phyloP scores from a whole-genome alignment of 345 rosid genomes.

The Excoecaria agallocha region DNA sequence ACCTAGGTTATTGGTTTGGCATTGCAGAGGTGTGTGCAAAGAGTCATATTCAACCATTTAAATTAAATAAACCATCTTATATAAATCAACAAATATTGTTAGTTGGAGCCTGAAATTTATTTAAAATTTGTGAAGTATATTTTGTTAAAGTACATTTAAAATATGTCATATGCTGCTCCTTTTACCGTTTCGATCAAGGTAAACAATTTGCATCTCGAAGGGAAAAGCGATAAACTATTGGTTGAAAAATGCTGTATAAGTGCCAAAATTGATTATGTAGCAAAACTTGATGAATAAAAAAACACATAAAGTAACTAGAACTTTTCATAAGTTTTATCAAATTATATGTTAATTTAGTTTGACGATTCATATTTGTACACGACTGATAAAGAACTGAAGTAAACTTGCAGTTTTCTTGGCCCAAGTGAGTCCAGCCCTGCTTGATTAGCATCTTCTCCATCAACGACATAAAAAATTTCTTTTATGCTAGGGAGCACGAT shows the following conservation, averaged over 20 bases:
- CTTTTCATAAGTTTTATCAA: not conserved
- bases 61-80: not conserved
- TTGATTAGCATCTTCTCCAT: too few relatives aligned
- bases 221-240: not conserved
- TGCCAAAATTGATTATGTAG: not conserved
- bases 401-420: too few relatives aligned
- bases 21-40: not conserved
- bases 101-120: not conserved
- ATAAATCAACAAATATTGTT: not conserved
- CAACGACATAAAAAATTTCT: not conserved
- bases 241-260: not conserved
- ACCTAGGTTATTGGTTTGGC: too few relatives aligned
- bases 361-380: not conserved
- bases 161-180: not conserved
- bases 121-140: not conserved
- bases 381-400: too few relatives aligned
- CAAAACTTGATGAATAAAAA: not conserved
- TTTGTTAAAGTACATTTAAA: not conserved
- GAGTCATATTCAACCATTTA: not conserved
- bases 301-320: not conserved
- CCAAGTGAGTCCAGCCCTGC: too few relatives aligned
- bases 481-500: not conserved
- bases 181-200: not conserved
- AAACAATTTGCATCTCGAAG: not conserved
- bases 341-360: not conserved